phyloP scores from a whole-genome alignment of 2,329 filamentous ascomycete species.

The Metarhizium guizhouense region DNA sequence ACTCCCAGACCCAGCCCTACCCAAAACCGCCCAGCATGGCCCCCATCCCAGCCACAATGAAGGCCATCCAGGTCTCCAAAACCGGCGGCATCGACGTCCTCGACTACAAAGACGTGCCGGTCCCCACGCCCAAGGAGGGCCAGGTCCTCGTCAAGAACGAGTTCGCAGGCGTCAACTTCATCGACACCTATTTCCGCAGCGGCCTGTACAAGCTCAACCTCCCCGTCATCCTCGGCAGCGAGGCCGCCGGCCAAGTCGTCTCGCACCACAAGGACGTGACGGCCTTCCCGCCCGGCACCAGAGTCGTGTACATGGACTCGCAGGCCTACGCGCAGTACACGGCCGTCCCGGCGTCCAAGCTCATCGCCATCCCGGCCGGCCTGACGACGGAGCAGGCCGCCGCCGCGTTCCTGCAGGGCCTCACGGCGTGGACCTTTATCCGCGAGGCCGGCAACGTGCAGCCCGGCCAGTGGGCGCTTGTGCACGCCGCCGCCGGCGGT shows the following conservation, averaged over 20 bases:
- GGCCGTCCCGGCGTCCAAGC: slow-evolving; percentile 40
- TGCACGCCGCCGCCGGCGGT: slow-evolving; percentile 80
- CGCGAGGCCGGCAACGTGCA: slow-evolving; percentile 69
- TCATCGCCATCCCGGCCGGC: slow-evolving; percentile 54
- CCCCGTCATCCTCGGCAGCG: slow-evolving; percentile 71
- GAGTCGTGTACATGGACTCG: slow-evolving; percentile 58
- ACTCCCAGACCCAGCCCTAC: background rate
- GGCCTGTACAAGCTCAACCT: slow-evolving; percentile 69
- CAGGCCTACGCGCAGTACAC: slow-evolving; percentile 50
- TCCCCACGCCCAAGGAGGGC: slow-evolving; percentile 59
- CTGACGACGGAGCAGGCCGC: slow-evolving; percentile 55
- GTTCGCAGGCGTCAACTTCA: slow-evolving; percentile 76
- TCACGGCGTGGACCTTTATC: slow-evolving; percentile 74
- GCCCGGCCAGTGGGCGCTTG: slow-evolving; percentile 70
- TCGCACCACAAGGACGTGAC: slow-evolving; percentile 44
- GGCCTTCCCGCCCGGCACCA: slow-evolving; percentile 53
- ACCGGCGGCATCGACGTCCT: slow-evolving; percentile 62
- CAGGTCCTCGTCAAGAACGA: slow-evolving; percentile 76
- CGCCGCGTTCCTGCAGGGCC: slow-evolving; percentile 66
- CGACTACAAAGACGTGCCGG: slow-evolving; percentile 58
- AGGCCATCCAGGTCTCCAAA: slow-evolving; percentile 56
- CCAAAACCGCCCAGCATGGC: slow-evolving; percentile 43
- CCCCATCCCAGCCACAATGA: slow-evolving; percentile 63
- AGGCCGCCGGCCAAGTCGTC: slow-evolving; percentile 65
- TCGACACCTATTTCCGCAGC: slow-evolving; percentile 84